Evolutionary conservation across 2,329 filamentous ascomycete genomes (phyloP), one percentile per base, ranked within the genome.

Genomic region (Fusarium sublunatum): DNA sequence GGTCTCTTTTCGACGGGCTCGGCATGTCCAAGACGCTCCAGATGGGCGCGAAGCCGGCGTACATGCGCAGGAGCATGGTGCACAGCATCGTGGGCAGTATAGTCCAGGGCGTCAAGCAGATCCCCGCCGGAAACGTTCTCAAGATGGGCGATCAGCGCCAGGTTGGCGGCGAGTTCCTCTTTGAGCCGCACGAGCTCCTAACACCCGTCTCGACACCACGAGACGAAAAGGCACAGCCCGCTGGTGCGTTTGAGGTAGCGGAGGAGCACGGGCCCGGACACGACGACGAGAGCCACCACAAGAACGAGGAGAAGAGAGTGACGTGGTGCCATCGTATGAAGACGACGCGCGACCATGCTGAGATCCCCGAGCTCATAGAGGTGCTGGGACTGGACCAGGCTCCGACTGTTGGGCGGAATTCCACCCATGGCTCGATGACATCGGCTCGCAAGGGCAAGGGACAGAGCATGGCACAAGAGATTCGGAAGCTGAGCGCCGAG

Each of bases 301-400:
- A 63, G 22, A 70, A 74, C 3, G 80, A 85, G 70, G 80, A 85
- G 70, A 90, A 90, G 76, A 79, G 78, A 51, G 83, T 91, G 26
- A 88, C 86, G 1, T 96, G 92, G 91, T 93, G 89, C 69, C 91
- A 94, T 76, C 83, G 91, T 26, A 96, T 96, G 91, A 82, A 82
- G 72, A 91, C 86, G 54, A 94, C 91, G 11, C 79, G 91, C 44
- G 91, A 93, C 66, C 92, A 96, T 72, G 84, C 85, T 2, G 91
- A 93, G 78, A 80, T 93, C 2, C 81, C 82, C 0, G 88, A 88
- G 73, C 69, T 93, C 52, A 85, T 86, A 76, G 79, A 84, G 67
- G 75, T 91, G 11, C 73, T 92, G 41, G 88, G 88, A 0, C 68
- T 89, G 6, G 79, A 83, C 44, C 80, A 64, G 12, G 28, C 47